phyloP scores from a whole-genome alignment of 768 basidiomycete genomes.

The Amanita subjunquillea region DNA sequence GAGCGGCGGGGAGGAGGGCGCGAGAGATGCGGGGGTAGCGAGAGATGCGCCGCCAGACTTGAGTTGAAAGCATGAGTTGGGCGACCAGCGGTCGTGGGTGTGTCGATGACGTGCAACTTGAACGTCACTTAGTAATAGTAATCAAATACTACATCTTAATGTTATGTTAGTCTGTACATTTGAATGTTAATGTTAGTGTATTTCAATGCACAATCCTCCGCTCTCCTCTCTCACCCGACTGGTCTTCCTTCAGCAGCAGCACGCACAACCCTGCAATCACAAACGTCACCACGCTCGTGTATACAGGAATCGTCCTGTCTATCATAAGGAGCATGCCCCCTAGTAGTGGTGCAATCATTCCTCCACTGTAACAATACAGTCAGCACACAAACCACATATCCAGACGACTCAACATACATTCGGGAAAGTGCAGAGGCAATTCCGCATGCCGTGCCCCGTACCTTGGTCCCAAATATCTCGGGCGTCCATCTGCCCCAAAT shows the following conservation, averaged over 20 bases:
- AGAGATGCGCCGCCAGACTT: constrained; percentile 20
- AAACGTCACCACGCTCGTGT: constrained; percentile 61
- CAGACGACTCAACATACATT: constrained; percentile 39
- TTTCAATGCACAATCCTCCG: constrained; percentile 19
- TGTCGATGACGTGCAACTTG: no score
- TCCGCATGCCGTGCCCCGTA: constrained; percentile 83
- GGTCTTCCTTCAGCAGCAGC: constrained; percentile 40
- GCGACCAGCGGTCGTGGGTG: background rate
- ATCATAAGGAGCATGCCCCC: constrained; percentile 67
- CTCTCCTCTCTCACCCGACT: constrained; percentile 17
- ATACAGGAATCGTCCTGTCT: constrained; percentile 64
- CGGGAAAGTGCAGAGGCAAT: constrained; percentile 80
- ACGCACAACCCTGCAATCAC: constrained; percentile 52
- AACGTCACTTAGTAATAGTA: no score
- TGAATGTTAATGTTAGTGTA: no score
- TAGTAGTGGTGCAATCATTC: constrained; percentile 79
- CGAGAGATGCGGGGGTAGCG: constrained; percentile 10
- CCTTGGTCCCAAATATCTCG: constrained; percentile 77
- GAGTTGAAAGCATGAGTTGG: constrained; percentile 22
- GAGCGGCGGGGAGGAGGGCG: constrained; percentile 6
- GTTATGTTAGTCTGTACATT: no score
- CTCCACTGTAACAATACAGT: constrained; percentile 43
- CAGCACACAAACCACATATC: background rate
- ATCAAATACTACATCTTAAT: no score
- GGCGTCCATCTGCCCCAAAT: constrained; percentile 50